Conservation (phyloP, 352 stramenopile genomes). For the Pythium coloratum region DNA sequence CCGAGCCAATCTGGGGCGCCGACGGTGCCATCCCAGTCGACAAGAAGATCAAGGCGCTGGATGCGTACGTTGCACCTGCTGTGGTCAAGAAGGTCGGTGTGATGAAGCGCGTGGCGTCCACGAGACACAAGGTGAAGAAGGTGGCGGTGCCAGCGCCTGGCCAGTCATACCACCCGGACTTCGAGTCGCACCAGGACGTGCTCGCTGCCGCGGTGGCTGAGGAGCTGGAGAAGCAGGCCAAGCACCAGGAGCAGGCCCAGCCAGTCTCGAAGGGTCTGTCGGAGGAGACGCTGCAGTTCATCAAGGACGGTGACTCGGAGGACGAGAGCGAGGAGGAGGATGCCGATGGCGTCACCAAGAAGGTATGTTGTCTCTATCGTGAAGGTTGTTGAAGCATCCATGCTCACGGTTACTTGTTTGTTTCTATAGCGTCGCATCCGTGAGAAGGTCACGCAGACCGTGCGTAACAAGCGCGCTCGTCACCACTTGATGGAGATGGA, state of each 20-base stretch:
- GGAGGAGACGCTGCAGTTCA: conserved; percentile 78
- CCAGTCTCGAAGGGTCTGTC: conserved; percentile 62
- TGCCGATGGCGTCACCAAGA: conserved; percentile 15
- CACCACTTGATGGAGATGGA: conserved; percentile 82
- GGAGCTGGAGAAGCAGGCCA: conserved; percentile 65
- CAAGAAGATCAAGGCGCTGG: conserved; percentile 39
- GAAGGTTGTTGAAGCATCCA: background rate
- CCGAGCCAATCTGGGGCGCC: conserved; percentile 42
- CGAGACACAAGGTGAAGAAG: conserved; percentile 66
- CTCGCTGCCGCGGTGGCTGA: conserved; percentile 70
- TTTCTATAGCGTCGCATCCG: conserved; percentile 38
- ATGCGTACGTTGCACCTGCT: conserved; percentile 63
- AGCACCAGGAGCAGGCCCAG: conserved; percentile 43
- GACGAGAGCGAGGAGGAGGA: conserved; percentile 40
- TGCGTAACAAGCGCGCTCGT: conserved; percentile 78
- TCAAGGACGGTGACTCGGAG: conserved; percentile 61
- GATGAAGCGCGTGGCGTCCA: conserved; percentile 59
- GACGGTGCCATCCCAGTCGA: conserved; percentile 41
- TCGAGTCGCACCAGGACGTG: conserved; percentile 78
- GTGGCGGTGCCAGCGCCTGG: conserved; percentile 72
- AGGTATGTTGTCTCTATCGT: conserved; percentile 23
- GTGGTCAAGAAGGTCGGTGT: conserved; percentile 56
- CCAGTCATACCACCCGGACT: conserved; percentile 87
- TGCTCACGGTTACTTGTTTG: background rate
- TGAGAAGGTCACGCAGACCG: conserved; percentile 62